Conservation (phyloP, 2,329 filamentous ascomycete species). For the Dissoconium aciculare region DNA sequence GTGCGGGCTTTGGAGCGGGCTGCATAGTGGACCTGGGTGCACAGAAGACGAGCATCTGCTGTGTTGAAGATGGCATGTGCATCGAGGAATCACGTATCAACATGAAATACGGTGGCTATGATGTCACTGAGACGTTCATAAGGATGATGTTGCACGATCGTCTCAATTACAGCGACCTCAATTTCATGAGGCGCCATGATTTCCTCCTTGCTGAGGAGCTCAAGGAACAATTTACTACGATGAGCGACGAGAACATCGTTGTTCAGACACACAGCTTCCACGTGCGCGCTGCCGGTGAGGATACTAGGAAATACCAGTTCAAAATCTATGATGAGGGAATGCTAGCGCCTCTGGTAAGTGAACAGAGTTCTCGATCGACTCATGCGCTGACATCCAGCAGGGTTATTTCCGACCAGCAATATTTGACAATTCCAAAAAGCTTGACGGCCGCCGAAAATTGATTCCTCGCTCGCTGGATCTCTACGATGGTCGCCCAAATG, state of each 20-base stretch:
- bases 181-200: conserved; percentile 77
- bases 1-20: conserved; percentile 81
- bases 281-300: conserved; percentile 70
- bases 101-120: conserved; percentile 80
- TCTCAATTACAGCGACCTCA: conserved; percentile 91
- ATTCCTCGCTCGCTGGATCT: conserved; percentile 82
- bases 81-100: conserved; percentile 91
- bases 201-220: conserved; percentile 88
- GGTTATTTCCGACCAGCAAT: conserved; percentile 82
- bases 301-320: conserved; percentile 85
- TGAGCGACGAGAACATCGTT: conserved; percentile 78
- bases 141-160: conserved; percentile 97
- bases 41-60: conserved; percentile 93
- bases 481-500: conserved; percentile 85
- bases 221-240: conserved; percentile 82
- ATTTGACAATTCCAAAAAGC: conserved; percentile 70
- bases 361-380: not conserved
- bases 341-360: conserved; percentile 61
- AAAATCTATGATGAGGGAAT: conserved; percentile 96
- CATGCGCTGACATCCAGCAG: conserved; percentile 16
- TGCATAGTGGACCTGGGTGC: conserved; percentile 95
- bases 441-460: conserved; percentile 62
- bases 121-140: conserved; percentile 86
- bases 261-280: conserved; percentile 85
- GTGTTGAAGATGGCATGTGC: conserved; percentile 90